Evolutionary conservation across 495 filamentous ascomycete genomes (phyloP).

Genomic region (Penicillium parvum): DNA sequence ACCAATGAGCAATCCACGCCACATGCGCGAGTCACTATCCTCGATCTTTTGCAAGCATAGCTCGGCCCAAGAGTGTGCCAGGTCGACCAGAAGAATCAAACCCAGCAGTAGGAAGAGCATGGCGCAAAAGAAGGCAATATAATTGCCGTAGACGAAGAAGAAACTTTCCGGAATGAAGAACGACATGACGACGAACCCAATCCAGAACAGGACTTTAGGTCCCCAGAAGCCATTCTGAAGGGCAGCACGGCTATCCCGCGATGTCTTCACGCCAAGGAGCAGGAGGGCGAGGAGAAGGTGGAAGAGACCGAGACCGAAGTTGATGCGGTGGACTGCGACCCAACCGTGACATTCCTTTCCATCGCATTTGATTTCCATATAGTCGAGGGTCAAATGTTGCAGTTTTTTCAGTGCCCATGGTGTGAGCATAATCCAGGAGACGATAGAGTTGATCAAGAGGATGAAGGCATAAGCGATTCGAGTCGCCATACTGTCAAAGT

Average conservation of each 20-base stretch:
- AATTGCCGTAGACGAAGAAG: slow-evolving; percentile 95
- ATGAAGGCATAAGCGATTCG: slow-evolving; percentile 96
- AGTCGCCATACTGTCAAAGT: slow-evolving; percentile 73
- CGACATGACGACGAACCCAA: slow-evolving; percentile 78
- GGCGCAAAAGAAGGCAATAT: slow-evolving; percentile 80
- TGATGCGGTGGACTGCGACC: slow-evolving; percentile 94
- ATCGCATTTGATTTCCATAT: slow-evolving; percentile 87
- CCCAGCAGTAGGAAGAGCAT: slow-evolving; percentile 94
- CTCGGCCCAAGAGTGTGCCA: slow-evolving; percentile 98
- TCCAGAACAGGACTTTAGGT: slow-evolving; percentile 79
- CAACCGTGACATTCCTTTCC: slow-evolving; percentile 92
- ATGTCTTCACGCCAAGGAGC: slow-evolving; percentile 78
- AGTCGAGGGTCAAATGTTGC: slow-evolving; percentile 84
- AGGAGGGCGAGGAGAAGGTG: slow-evolving; percentile 80
- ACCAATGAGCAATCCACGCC: slow-evolving; percentile 82
- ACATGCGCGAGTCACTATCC: slow-evolving; percentile 73
- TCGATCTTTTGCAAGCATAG: slow-evolving; percentile 93
- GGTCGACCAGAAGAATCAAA: slow-evolving; percentile 86
- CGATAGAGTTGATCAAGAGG: slow-evolving; percentile 90
- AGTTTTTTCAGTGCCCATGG: slow-evolving; percentile 97
- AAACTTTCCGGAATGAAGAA: slow-evolving; percentile 95
- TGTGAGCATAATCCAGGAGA: slow-evolving; percentile 99
- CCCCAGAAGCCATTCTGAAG: slow-evolving; percentile 97
- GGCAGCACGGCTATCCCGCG: slow-evolving; percentile 79
- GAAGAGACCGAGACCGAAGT: slow-evolving; percentile 93